A percentile compares a stretch with the other conserved stretches of the same genome.
phyloP scores from a whole-genome alignment of 495 filamentous ascomycete species.

The Lasiosphaeria hispida region DNA sequence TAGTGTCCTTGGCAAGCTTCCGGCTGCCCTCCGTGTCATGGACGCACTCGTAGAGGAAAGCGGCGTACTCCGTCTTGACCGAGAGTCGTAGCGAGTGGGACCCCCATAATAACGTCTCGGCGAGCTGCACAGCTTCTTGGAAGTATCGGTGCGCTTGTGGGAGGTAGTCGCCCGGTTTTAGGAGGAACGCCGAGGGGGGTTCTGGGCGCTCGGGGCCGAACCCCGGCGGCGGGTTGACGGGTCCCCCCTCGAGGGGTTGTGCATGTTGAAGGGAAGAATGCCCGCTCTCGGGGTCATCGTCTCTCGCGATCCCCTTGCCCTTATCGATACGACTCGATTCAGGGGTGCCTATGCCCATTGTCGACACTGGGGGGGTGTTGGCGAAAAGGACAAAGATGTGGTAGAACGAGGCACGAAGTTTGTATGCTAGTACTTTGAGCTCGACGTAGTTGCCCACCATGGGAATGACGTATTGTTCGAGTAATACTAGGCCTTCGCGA shows the following conservation, averaged over 20 bases:
- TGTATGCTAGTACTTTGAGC: conserved; percentile 83
- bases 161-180: conserved; percentile 79
- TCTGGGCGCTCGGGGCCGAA: conserved; percentile 51
- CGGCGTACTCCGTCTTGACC: conserved; percentile 89
- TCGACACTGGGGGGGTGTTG: conserved; percentile 58
- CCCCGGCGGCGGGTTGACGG: conserved; percentile 48
- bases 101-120: conserved; percentile 72
- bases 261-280: conserved; percentile 41
- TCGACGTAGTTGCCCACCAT: conserved; percentile 68
- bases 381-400: conserved; percentile 97
- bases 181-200: conserved; percentile 63
- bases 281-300: conserved; percentile 22
- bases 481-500: conserved; percentile 80
- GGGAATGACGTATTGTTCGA: conserved; percentile 83
- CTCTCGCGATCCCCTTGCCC: conserved; percentile 43
- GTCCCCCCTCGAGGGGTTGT: conserved; percentile 46
- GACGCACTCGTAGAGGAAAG: conserved; percentile 91
- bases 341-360: conserved; percentile 35
- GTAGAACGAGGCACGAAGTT: conserved; percentile 89
- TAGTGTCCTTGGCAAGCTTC: conserved; percentile 73
- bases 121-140: conserved; percentile 69
- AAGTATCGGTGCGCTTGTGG: conserved; percentile 78
- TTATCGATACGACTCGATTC: conserved; percentile 39
- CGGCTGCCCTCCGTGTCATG: conserved; percentile 75
- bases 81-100: conserved; percentile 88